Conservation (phyloP, 2,329 filamentous ascomycete genomes). For the Ophiocordyceps unilateralis region DNA sequence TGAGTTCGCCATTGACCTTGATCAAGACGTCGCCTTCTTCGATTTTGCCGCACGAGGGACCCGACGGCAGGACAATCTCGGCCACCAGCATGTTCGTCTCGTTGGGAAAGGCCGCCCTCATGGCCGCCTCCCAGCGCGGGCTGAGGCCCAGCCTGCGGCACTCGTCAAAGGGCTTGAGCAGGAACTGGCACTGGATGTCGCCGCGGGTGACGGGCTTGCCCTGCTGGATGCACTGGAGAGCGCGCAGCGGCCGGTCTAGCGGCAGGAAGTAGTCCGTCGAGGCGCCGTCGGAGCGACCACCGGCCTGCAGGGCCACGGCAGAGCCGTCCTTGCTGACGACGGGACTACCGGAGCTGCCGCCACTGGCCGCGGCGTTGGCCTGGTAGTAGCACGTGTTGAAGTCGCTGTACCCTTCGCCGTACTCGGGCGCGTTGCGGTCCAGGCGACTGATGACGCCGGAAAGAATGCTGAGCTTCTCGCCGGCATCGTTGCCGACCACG, state of each 20-base stretch:
- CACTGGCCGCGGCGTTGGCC: constrained; percentile 89
- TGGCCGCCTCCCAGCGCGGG: constrained; percentile 69
- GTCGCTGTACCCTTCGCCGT: constrained; percentile 94
- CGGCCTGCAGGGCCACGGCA: constrained; percentile 84
- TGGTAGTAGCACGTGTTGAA: constrained; percentile 97
- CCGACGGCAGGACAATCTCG: constrained; percentile 83
- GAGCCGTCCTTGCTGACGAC: constrained; percentile 91
- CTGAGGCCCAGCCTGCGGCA: constrained; percentile 77
- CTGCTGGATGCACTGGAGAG: constrained; percentile 68
- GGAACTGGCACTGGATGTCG: constrained; percentile 95
- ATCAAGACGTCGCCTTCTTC: constrained; percentile 89
- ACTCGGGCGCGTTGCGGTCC: constrained; percentile 92
- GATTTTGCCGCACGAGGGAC: constrained; percentile 71
- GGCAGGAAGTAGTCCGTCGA: constrained; percentile 97
- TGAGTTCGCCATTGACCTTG: constrained; percentile 81
- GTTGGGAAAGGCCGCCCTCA: constrained; percentile 69
- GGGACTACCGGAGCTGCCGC: constrained; percentile 93
- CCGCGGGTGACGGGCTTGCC: constrained; percentile 65
- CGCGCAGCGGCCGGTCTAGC: constrained; percentile 74
- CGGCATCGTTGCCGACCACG: constrained; percentile 95
- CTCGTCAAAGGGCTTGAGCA: constrained; percentile 94
- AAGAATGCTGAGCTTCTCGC: constrained; percentile 93
- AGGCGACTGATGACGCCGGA: constrained; percentile 94
- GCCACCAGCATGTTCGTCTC: constrained; percentile 96
- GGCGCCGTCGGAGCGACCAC: constrained; percentile 82